Base-by-base conservation (phyloP, 164 flowering plant species). In the Magnolia officinalis region DNA sequence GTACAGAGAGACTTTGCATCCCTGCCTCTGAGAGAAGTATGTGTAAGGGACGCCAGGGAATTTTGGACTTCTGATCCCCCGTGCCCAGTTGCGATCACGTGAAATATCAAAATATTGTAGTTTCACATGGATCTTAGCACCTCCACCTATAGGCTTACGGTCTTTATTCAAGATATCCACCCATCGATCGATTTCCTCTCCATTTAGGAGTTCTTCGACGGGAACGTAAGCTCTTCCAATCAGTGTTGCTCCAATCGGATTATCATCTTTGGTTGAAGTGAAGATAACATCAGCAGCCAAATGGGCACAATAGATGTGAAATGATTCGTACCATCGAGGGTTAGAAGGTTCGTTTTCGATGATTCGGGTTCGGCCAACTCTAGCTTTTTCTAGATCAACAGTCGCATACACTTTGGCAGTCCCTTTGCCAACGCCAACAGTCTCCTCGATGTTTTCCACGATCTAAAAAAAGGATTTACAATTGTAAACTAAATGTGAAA, bases 301-400 rank as follows among this genome's bases (percentile, higher is more conserved):
- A 77, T 92, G 95, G 21, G 93, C 97, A 81, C 93, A 91, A 80
- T 90, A 90, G 1, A 92, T 82, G 78, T 84, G 88, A 74, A 92
- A 91, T 5, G 86, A 81, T 80, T 92, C 93, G 63, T 82, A 63
- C 95, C 95, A 92, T 14, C 85, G 84, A 8, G 91, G 92, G 65
- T 84, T 85, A 1, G 78, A 61, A 31, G 74, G 80, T 26, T 84
- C 88, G 2, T 80, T 78, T 59, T 80, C 76, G 9, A 90, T 50
- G 63, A 81, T 58, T 74, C 87, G 81, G 3, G 95, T 91, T 64
- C 89, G 79, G 45, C 89, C 93, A 64, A 88, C 90, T 75, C 90
- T 81, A 13, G 91, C 87, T 66, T 83, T 83, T 18, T 83, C 93
- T 2, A 90, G 37, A 75, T 87, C 93, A 31, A 92, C 67, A 8